Evolutionary conservation across 1,284 basidiomycete genomes (phyloP).

Genomic region (Coniferiporia weirii): DNA sequence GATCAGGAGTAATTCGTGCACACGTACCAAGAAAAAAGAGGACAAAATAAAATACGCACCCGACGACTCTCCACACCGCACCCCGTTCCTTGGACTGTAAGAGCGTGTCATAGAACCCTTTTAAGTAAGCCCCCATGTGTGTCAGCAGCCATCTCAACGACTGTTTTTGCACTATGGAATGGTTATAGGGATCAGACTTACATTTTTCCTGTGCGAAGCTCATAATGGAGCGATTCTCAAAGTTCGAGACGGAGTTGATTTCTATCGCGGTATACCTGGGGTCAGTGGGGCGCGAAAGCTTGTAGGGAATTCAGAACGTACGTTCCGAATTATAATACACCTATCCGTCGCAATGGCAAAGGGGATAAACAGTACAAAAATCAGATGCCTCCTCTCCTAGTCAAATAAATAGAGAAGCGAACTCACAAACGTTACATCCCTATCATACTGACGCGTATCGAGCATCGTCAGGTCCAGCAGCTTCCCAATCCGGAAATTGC

Average conservation of each 20-base stretch:
- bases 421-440: slow-evolving; percentile 55
- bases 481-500: slow-evolving; percentile 61
- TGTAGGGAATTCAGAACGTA: slow-evolving; percentile 14
- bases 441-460: slow-evolving; percentile 63
- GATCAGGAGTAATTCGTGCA: too few species aligned
- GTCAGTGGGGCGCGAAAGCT: neutral
- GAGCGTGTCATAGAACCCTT: slow-evolving; percentile 53
- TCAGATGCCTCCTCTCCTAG: too few species aligned
- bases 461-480: slow-evolving; percentile 56
- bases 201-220: slow-evolving; percentile 55
- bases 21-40: too few species aligned
- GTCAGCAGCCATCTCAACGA: neutral
- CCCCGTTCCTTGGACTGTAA: slow-evolving; percentile 43
- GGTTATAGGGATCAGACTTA: slow-evolving; percentile 21
- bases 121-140: too few species aligned
- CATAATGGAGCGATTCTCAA: slow-evolving; percentile 49
- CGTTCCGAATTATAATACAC: slow-evolving; percentile 53
- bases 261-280: slow-evolving; percentile 24
- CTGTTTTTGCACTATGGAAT: neutral
- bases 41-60: slow-evolving; percentile 29
- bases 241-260: slow-evolving; percentile 40
- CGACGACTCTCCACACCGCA: slow-evolving; percentile 55
- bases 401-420: neutral
- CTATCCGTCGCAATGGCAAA: slow-evolving; percentile 23
- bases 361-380: too few species aligned